A percentile compares a stretch with the other conserved stretches of the same genome.
These are phyloP conservation scores for Circinella umbellata DNA, from an alignment of 371 early-diverging fungal species.

Conservation along the genomic window DNA sequence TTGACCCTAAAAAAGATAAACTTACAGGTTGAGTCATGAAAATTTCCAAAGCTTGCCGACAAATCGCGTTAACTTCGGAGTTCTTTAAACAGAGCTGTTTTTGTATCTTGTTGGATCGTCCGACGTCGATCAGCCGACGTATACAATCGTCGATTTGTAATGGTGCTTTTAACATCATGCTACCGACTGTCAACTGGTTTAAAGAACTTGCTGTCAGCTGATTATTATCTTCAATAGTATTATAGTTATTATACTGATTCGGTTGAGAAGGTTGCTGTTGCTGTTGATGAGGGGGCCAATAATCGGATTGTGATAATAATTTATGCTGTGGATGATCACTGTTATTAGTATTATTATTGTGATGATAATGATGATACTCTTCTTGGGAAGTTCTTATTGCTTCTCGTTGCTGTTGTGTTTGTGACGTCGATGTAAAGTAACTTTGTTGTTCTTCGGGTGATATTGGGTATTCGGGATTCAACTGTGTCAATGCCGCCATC, in stretches of 20 bases:
- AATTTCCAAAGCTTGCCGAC: constrained; percentile 83
- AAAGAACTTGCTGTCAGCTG: constrained; percentile 35
- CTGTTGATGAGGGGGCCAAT: constrained; percentile 36
- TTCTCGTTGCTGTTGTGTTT: neutral
- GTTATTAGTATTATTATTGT: neutral
- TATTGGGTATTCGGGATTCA: constrained; percentile 25
- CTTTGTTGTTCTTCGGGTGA: neutral
- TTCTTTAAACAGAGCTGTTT: constrained; percentile 75
- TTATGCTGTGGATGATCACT: constrained; percentile 42
- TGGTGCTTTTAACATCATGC: constrained; percentile 23
- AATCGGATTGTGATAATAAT: constrained; percentile 38
- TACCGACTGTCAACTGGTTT: constrained; percentile 35
- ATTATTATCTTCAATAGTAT: constrained; percentile 23
- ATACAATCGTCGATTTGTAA: constrained; percentile 84
- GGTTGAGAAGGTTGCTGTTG: neutral
- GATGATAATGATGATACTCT: neutral
- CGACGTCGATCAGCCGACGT: constrained; percentile 73
- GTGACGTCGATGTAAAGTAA: neutral
- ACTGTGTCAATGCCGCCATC: constrained; percentile 11
- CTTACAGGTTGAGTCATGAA: constrained; percentile 87
- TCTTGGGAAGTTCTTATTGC: constrained; percentile 1
- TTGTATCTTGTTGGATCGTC: constrained; percentile 68
- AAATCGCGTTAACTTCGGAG: constrained; percentile 86
- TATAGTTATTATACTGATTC: neutral
- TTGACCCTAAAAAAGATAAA: too few species aligned